A percentile compares a stretch with the other conserved stretches of the same genome.
Conservation (phyloP, 768 basidiomycete species). For the Lactarius quietus region DNA sequence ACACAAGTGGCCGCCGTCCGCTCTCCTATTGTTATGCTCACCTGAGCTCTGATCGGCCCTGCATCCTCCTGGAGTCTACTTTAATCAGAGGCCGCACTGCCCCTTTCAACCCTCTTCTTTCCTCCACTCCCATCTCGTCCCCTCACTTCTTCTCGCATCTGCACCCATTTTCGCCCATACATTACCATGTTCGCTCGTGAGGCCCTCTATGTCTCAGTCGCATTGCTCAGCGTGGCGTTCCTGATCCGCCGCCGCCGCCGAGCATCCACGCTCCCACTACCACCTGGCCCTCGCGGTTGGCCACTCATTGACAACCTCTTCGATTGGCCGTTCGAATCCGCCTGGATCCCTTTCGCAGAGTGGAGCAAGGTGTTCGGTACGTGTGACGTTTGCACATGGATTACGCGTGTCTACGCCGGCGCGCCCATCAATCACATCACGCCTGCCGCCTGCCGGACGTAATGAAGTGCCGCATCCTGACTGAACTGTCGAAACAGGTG, state of each 20-base stretch:
- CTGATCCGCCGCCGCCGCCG: constrained; percentile 18
- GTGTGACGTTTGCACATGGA: constrained; percentile 12
- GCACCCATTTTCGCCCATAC: neutral
- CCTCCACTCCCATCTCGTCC: neutral
- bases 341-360: constrained; percentile 23
- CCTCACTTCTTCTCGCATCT: neutral
- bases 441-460: neutral
- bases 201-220: constrained; percentile 18
- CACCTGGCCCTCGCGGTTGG: constrained; percentile 26
- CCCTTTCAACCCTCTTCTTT: neutral
- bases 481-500: constrained; percentile 6
- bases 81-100: constrained; percentile 1
- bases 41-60: constrained; percentile 6
- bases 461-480: neutral
- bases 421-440: neutral
- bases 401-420: neutral
- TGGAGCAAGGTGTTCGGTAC: constrained; percentile 24
- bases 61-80: constrained; percentile 5
- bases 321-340: constrained; percentile 19
- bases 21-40: constrained; percentile 17
- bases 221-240: constrained; percentile 12
- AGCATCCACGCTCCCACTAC: constrained; percentile 14
- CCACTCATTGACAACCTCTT: constrained; percentile 26
- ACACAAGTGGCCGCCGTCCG: neutral
- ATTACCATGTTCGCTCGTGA: constrained; percentile 17